Evolutionary conservation across 78 protist genomes (phyloP), one percentile per base, ranked within the genome.

Genomic region (Cyanophora paradoxa): DNA sequence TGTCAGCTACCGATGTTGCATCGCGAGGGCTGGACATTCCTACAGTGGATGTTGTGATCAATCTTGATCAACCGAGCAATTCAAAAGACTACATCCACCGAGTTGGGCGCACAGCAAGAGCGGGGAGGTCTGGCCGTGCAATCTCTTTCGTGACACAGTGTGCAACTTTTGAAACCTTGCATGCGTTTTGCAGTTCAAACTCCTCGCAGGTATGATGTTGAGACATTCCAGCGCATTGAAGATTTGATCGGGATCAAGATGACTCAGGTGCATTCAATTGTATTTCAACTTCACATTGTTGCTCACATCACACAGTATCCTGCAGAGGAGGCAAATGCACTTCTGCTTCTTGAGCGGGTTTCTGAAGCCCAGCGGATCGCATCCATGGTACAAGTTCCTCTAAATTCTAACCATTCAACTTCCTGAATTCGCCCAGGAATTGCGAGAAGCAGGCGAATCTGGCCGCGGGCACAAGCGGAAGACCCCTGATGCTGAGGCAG

Each of bases 41-140:
- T 6, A 52, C 41, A 10, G 97, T 96, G 10, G 93, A 89, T 42
- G 39, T 88, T 1, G 99, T 97, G 41, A 68, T 97, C 72, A 96
- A 98, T 58, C 6, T 58, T 6, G 6, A 58, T 58, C 6, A 16
- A 58, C 31, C 6, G 6, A 58, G 16, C 6, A 16, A 58, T 16
- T 68, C 86, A 28, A 89, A 88, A 52, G 86, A 88, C 67, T 97
- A 97, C 85, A 79, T 97, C 33, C 99, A 97, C 66, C 75, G 99
- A 20, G 96, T 92, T 20, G 98, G 98, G 30, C 46, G 98, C 22
- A 95, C 98, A 3, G 98, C 98, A 39, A 82, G 99, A 3, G 98
- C 98, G 2, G 99, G 99, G 11, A 77, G 89, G 0, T 10, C 86
- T 1, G 99, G 99, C 7, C 58, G 56, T 58, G 84, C 98, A 1